Percentiles rank a stretch among this genome's conserved stretches.
Conservation (phyloP, 2,329 filamentous ascomycete genomes). For the Arthrobotrys conoides region DNA sequence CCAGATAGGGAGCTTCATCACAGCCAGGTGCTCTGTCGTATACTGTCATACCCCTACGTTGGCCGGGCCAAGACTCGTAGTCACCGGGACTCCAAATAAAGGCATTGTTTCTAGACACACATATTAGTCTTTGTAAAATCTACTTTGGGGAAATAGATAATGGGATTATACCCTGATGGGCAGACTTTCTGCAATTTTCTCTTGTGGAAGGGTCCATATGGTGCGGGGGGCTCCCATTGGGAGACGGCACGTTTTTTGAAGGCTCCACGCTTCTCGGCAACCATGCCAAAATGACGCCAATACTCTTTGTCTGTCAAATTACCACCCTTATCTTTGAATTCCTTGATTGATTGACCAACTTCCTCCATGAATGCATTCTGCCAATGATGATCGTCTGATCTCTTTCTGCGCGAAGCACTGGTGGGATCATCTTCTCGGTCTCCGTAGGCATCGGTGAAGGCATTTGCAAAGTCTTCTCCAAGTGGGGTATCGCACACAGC, state of each 20-base stretch:
- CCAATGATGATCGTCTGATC: conserved; percentile 36
- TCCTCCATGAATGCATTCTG: conserved; percentile 39
- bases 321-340: conserved; percentile 37
- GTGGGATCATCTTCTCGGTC: conserved; percentile 41
- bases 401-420: conserved; percentile 24
- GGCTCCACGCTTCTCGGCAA: conserved; percentile 31
- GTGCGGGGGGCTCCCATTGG: conserved; percentile 27
- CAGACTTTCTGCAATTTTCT: conserved; percentile 13
- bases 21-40: conserved; percentile 33
- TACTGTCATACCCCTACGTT: conserved; percentile 44
- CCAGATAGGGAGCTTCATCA: conserved; percentile 32
- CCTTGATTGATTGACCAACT: conserved; percentile 43
- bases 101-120: not conserved
- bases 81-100: conserved; percentile 28
- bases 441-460: conserved; percentile 33
- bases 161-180: conserved; percentile 7
- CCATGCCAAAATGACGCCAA: conserved; percentile 44
- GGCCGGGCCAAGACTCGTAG: conserved; percentile 24
- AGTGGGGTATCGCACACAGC: conserved; percentile 15
- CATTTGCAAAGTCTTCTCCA: conserved; percentile 38
- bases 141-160: not conserved
- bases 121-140: conserved; percentile 22
- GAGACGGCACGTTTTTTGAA: conserved; percentile 35
- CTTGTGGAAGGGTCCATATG: conserved; percentile 25
- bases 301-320: conserved; percentile 48